Evolutionary conservation across 257 asterid species (phyloP).

Genomic region (Nicotiana knightiana): DNA sequence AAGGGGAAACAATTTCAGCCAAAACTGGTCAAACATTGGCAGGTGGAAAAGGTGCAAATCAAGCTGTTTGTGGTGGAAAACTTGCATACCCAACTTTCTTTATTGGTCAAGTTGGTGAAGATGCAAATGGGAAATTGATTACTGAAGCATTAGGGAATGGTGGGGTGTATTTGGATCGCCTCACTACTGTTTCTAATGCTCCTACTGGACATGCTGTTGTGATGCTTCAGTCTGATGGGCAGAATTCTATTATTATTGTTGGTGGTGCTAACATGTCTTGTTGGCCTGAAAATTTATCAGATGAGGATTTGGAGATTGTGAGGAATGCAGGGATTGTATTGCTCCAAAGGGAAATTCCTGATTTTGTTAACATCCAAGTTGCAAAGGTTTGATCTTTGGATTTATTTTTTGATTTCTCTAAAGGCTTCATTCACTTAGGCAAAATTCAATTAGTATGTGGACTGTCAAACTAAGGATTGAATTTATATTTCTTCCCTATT

Average conservation of each 20-base stretch:
- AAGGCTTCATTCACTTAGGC: neutral
- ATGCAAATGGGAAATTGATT: slow-evolving; percentile 81
- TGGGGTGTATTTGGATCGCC: slow-evolving; percentile 60
- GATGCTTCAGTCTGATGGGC: slow-evolving; percentile 81
- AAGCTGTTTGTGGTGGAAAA: slow-evolving; percentile 82
- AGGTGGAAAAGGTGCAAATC: slow-evolving; percentile 97
- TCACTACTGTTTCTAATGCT: slow-evolving; percentile 44
- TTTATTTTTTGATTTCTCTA: neutral
- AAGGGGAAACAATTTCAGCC: slow-evolving; percentile 88
- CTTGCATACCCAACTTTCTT: slow-evolving; percentile 71
- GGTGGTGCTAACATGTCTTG: slow-evolving; percentile 87
- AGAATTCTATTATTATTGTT: slow-evolving; percentile 81
- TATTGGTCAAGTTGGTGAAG: slow-evolving; percentile 81
- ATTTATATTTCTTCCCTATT: neutral
- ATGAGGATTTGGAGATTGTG: slow-evolving; percentile 58
- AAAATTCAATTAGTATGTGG: neutral
- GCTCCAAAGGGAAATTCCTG: slow-evolving; percentile 99
- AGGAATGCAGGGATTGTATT: slow-evolving; percentile 75
- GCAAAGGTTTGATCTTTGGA: slow-evolving; percentile 63
- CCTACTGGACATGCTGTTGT: slow-evolving; percentile 98
- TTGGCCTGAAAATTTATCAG: slow-evolving; percentile 63
- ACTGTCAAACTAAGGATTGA: neutral
- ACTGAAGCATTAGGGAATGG: slow-evolving; percentile 54
- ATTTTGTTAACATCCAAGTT: slow-evolving; percentile 70
- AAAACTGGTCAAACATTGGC: slow-evolving; percentile 72